phyloP scores from a whole-genome alignment of 2,329 filamentous ascomycete species.

The Sordariomycetes sp. region DNA sequence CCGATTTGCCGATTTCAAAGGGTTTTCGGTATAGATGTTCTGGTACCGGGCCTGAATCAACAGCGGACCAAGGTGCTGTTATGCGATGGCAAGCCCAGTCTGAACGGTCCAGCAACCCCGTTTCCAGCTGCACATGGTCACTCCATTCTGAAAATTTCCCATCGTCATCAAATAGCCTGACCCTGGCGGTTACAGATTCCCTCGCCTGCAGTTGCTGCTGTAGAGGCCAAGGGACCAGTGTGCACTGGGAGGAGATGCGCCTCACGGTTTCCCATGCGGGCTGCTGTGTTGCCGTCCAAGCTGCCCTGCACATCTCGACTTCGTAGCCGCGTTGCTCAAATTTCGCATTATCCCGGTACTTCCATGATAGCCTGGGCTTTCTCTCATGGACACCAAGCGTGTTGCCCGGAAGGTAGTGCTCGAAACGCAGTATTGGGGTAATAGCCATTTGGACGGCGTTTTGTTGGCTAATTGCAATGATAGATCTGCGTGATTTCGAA shows the following conservation, averaged over 20 bases:
- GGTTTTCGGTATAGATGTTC: background rate
- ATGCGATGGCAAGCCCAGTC: constrained; percentile 2
- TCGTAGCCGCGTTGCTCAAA: no score
- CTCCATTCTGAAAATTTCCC: background rate
- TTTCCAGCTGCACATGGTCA: background rate
- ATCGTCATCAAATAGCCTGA: background rate
- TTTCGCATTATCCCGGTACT: no score
- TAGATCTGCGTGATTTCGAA: no score
- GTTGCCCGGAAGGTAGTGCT: no score
- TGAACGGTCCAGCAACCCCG: background rate
- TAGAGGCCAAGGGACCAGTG: background rate
- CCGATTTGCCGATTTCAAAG: background rate
- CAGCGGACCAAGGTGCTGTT: background rate
- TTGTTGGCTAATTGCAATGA: no score
- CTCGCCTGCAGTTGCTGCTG: background rate
- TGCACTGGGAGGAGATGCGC: background rate
- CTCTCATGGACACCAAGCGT: no score
- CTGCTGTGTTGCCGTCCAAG: background rate
- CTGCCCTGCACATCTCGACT: background rate
- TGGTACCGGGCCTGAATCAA: background rate
- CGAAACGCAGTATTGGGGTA: no score
- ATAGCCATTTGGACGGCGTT: no score
- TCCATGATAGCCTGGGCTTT: no score
- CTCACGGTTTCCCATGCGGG: background rate
- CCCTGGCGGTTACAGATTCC: background rate